A percentile compares a stretch with the other conserved stretches of the same genome.
phyloP scores from a whole-genome alignment of 768 basidiomycete species.

The Termitomyces sp. region DNA sequence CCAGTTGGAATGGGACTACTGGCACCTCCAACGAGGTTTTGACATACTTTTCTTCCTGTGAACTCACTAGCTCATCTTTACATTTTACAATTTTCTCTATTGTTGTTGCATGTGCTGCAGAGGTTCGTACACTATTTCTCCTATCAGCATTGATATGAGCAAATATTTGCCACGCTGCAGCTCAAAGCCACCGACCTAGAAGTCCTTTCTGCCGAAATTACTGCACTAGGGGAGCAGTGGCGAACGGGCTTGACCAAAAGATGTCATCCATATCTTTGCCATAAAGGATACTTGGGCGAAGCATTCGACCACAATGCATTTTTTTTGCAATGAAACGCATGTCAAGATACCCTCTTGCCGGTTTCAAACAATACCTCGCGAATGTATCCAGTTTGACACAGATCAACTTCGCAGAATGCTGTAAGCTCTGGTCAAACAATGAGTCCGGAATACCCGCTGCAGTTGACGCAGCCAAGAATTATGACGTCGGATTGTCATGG shows the following conservation, averaged over 20 bases:
- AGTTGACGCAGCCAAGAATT: constrained; percentile 42
- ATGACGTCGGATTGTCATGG: constrained; percentile 62
- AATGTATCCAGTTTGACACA: constrained; percentile 39
- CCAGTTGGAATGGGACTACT: no score
- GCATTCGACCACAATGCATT: constrained; percentile 50
- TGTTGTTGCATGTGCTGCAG: constrained; percentile 64
- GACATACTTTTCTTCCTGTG: constrained; percentile 4
- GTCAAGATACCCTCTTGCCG: constrained; percentile 62
- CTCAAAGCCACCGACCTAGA: constrained; percentile 63
- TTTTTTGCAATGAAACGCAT: constrained; percentile 45
- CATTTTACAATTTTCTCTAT: constrained; percentile 88
- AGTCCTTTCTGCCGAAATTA: constrained; percentile 66
- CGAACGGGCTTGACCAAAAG: constrained; percentile 68
- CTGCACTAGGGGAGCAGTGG: constrained; percentile 79
- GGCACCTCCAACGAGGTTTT: no score
- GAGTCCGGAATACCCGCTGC: constrained; percentile 49
- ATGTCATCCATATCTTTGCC: constrained; percentile 85
- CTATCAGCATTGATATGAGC: neutral
- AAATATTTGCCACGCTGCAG: constrained; percentile 21
- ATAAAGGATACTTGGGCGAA: constrained; percentile 45
- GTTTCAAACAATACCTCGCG: constrained; percentile 48
- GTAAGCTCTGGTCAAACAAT: constrained; percentile 65
- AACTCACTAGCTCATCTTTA: constrained; percentile 41
- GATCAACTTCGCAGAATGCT: constrained; percentile 63
- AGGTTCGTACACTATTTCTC: constrained; percentile 35